Evolutionary conservation across 1,139 yeast species (phyloP).

Genomic region (Petasospora rhodanensis): DNA sequence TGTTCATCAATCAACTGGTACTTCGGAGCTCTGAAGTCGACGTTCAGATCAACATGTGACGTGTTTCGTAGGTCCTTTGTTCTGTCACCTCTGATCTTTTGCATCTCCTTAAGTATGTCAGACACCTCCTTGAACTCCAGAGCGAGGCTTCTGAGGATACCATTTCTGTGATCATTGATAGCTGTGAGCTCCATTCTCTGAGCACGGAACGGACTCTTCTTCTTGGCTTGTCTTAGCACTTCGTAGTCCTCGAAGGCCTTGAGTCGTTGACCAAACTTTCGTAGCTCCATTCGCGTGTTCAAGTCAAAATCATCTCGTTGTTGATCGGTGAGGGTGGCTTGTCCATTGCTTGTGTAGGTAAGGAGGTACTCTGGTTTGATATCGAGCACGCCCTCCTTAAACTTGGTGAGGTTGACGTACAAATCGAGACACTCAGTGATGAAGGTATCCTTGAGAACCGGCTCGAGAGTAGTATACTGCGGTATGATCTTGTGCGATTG

Average conservation of each 20-base stretch:
- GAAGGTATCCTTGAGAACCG: constrained; percentile 44
- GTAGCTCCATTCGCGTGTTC: constrained; percentile 47
- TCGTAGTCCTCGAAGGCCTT: constrained; percentile 45
- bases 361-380: constrained; percentile 44
- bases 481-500: constrained; percentile 7
- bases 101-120: constrained; percentile 38
- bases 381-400: constrained; percentile 37
- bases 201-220: constrained; percentile 27
- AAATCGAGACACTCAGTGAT: constrained; percentile 46
- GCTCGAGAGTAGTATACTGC: too few relatives aligned
- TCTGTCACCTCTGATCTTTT: constrained; percentile 38
- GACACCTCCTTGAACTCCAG: constrained; percentile 34
- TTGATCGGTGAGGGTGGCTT: constrained; percentile 31
- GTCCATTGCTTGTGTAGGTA: constrained; percentile 10
- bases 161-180: constrained; percentile 26
- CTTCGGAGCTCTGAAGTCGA: constrained; percentile 14
- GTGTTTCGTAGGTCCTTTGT: constrained; percentile 30
- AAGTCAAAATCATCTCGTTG: constrained; percentile 55
- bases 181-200: constrained; percentile 26
- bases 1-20: constrained; percentile 19
- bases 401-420: constrained; percentile 32
- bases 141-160: constrained; percentile 38
- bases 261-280: constrained; percentile 46
- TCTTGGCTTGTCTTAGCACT: too few relatives aligned
- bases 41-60: constrained; percentile 13